Evolutionary conservation across 495 filamentous ascomycete genomes (phyloP).

Genomic region (Bombardia bombarda): DNA sequence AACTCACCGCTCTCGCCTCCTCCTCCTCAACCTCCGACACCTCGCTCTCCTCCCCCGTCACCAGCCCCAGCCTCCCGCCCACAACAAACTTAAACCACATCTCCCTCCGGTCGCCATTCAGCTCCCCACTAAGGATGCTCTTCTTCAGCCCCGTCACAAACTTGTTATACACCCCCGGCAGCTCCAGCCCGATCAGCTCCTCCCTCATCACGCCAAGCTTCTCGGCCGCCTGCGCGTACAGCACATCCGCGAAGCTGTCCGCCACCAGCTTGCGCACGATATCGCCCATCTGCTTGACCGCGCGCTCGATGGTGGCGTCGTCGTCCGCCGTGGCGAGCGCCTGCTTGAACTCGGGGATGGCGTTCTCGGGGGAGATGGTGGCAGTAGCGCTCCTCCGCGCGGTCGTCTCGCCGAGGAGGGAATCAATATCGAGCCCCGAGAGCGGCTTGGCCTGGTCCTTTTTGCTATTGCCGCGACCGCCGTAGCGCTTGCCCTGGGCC

Average conservation of each 20-base stretch:
- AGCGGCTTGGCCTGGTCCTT: conserved; percentile 73
- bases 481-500: conserved; percentile 64
- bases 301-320: conserved; percentile 53
- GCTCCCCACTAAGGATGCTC: conserved; percentile 57
- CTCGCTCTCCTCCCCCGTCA: conserved; percentile 54
- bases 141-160: conserved; percentile 64
- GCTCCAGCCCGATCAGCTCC: conserved; percentile 67
- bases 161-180: conserved; percentile 69
- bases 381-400: conserved; percentile 33
- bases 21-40: conserved; percentile 56
- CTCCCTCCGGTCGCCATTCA: conserved; percentile 76
- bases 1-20: conserved; percentile 55
- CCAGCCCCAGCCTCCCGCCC: conserved; percentile 59
- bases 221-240: conserved; percentile 70
- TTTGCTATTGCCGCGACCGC: too few relatives aligned
- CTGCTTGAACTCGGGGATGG: conserved; percentile 90
- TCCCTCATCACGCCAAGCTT: conserved; percentile 69
- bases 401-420: conserved; percentile 59
- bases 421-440: conserved; percentile 82
- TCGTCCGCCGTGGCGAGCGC: conserved; percentile 56
- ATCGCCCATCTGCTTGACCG: conserved; percentile 62
- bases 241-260: conserved; percentile 63
- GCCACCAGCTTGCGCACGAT: conserved; percentile 64
- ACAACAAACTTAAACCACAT: conserved; percentile 69
- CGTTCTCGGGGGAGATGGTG: conserved; percentile 69